Percentiles rank a stretch among this genome's conserved stretches.
Conservation (phyloP, 768 basidiomycete species). For the Auriscalpium vulgare region DNA sequence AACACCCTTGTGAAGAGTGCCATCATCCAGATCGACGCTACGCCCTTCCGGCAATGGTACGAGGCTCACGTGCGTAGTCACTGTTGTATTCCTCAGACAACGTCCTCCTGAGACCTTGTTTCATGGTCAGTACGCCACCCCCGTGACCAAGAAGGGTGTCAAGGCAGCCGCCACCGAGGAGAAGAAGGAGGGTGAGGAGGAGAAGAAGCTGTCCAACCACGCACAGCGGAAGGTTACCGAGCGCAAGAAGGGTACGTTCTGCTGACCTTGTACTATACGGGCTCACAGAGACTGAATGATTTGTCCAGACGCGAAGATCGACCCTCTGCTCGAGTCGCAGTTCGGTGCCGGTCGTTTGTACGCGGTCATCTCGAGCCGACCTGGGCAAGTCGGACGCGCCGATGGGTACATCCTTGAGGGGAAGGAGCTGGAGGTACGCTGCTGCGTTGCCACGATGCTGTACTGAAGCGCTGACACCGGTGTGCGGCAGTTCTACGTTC, state of each 20-base stretch:
- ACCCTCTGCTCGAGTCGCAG: conserved; percentile 80
- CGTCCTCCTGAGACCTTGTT: conserved; percentile 2
- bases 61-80: conserved; percentile 80
- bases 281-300: background rate
- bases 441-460: background rate
- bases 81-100: background rate
- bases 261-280: background rate
- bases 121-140: conserved; percentile 75
- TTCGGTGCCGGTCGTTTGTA: conserved; percentile 95
- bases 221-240: conserved; percentile 80
- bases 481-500: conserved; percentile 76
- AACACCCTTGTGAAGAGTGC: conserved; percentile 97
- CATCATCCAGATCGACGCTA: conserved; percentile 96
- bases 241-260: conserved; percentile 74
- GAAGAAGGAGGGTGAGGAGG: conserved; percentile 47
- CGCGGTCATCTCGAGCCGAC: conserved; percentile 87
- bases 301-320: conserved; percentile 76
- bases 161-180: conserved; percentile 47
- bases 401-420: conserved; percentile 99
- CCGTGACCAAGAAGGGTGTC: conserved; percentile 81
- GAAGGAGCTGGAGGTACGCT: conserved; percentile 88
- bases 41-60: conserved; percentile 99
- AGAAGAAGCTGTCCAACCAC: conserved; percentile 85
- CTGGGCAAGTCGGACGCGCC: conserved; percentile 92
- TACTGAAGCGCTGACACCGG: background rate